Evolutionary conservation across 2,329 filamentous ascomycete genomes (phyloP), one percentile per base, ranked within the genome.

Genomic region (Neopestalotiopsis sp.): DNA sequence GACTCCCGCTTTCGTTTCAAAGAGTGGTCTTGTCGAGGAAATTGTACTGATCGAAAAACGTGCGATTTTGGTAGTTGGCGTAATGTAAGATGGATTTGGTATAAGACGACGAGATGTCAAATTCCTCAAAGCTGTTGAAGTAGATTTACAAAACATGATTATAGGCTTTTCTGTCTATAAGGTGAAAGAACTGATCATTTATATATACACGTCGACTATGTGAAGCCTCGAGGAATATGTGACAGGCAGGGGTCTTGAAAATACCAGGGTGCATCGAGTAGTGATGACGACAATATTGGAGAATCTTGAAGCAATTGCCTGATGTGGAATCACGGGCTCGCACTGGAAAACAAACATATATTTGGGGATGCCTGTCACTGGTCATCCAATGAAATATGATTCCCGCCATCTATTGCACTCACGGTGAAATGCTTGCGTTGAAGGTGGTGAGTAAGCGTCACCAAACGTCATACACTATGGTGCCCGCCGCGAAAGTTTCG

Each of bases 401-500:
- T 62, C 7, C n/a, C 14, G 20, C 38, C 13, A 17, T 6, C 24
- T 40, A 7, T 56, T 12, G 4, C 17, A 56, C 56, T n/a, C n/a
- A 14, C 9, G 12, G 13, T 13, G 4, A 10, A 14, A 24, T 14
- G 13, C 32, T 13, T 34, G 28, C 12, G 42, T 32, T 5, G 14
- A 7, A 13, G n/a, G 34, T 45, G 12, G 57, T 52, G 32, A 61
- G 57, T 66, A 66, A 65, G 38, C 67, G 63, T 69, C 67, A 69
- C 67, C 17, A 24, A 30, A 62, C 67, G 67, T 69, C 63, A 69
- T 69, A 56, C 67, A 69, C 59, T 42, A 13, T 17, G 13, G 9
- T 58, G 14, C 56, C 13, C 57, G 20, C 34, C 59, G 4, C 59
- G 30, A 30, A 30, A 17, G 12, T 30, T 68, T 52, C 67, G 57